A percentile compares a stretch with the other conserved stretches of the same genome.
Evolutionary conservation across 257 asterid genomes (phyloP).

Genomic region (Primulina tabacum): DNA sequence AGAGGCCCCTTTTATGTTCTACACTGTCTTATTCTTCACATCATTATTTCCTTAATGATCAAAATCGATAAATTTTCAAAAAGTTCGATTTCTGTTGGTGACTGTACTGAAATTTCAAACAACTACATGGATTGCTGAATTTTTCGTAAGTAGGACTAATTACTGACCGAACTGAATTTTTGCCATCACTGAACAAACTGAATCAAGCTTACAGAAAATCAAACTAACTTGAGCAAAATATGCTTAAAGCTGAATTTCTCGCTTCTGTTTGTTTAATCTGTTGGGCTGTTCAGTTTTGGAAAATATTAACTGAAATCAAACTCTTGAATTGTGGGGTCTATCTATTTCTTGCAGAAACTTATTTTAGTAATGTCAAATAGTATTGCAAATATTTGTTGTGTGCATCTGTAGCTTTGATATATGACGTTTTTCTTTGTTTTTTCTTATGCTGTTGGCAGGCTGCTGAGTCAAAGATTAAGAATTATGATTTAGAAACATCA

Average conservation of each 20-base stretch:
- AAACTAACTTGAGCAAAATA: background rate
- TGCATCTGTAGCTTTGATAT: conserved; percentile 4
- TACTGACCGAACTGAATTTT: background rate
- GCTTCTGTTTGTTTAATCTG: background rate
- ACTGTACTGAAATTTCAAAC: background rate
- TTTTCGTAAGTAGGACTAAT: background rate
- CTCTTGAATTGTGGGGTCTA: conserved; percentile 10
- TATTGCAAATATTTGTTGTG: background rate
- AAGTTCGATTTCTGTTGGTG: background rate
- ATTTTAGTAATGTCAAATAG: background rate
- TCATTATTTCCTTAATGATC: background rate
- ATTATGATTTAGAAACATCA: conserved; percentile 64
- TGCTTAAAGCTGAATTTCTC: background rate
- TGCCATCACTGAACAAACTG: background rate
- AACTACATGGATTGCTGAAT: background rate
- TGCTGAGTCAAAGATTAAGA: conserved; percentile 78
- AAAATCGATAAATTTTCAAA: background rate
- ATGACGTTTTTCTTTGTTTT: conserved; percentile 3
- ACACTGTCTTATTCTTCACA: background rate
- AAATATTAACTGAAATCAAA: no score
- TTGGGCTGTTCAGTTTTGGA: background rate
- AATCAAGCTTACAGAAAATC: background rate
- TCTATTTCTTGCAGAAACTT: background rate
- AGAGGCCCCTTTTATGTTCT: background rate
- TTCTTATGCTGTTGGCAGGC: conserved; percentile 46